Base-by-base conservation (phyloP, 176 grass and related monocot species). In the Cenchrus purpureus region DNA sequence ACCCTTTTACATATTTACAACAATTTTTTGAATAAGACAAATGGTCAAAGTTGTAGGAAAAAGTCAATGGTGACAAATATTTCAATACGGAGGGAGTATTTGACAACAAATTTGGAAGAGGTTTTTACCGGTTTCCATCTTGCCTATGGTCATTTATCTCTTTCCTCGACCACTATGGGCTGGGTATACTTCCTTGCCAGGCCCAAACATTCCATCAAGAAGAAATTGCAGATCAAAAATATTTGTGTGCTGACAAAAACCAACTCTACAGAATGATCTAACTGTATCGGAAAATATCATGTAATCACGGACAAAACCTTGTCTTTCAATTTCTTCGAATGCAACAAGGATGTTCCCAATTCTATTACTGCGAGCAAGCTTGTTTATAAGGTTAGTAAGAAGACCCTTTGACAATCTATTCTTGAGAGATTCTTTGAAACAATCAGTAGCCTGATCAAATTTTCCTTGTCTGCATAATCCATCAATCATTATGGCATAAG, bases 151-250 rank as follows among this genome's bases (percentile, higher is more conserved):
- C 57, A 50, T 71, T 46, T 22, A 46, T 65, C 5, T 58, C 52
- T 83, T 82, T 66, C 68, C 12, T 73, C 1, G 20, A 76, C 49
- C 29, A 56, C 68, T 43, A 80, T 50, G 49, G 17, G 57, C 56
- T 70, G 15, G 68, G 22, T 62, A 62, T 11, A 62, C 59, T 62
- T 62, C 59, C 59, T 62, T 62, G 59, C 59, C 59, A 62, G 59
- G 59, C 25, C 59, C 76, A 46, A 94, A 86, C 85, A 97, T 93
- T 20, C 72, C 86, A 74, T 97, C 90, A 66, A 97, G 53, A 89
- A 91, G 69, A 76, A 84, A 28, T 55, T 86, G 74, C 61, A 91
- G 51, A 68, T 42, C 73, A 88, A 34, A 59, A 8, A 59, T 72
- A 55, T 86, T 62, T 82, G 49, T 68, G 72, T 82, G 20, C 29